Percentiles rank a stretch among this genome's conserved stretches.
Conservation (phyloP, 1,284 basidiomycete genomes). For the Puccinia triticina region DNA sequence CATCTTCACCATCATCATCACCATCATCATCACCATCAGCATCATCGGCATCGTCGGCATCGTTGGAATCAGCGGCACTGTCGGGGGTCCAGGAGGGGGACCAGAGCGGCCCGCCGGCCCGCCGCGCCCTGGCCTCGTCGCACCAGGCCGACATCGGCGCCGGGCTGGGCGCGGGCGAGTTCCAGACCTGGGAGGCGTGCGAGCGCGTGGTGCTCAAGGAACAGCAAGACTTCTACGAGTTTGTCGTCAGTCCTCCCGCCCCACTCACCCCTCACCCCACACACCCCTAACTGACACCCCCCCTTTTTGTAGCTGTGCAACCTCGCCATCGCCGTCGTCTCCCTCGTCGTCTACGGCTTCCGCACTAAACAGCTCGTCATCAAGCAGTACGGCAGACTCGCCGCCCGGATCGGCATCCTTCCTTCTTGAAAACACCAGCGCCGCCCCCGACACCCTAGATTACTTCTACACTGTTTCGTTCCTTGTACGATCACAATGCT, state of each 20-base stretch:
- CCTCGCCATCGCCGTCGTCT: constrained; percentile 10
- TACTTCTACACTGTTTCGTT: background rate
- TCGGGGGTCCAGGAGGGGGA: no score
- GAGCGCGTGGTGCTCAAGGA: constrained; percentile 28
- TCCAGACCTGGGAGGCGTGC: constrained; percentile 46
- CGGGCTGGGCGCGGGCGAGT: background rate
- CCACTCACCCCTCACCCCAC: background rate
- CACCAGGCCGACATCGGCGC: constrained; percentile 7
- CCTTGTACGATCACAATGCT: no score
- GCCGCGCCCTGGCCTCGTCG: background rate
- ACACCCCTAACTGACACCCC: background rate
- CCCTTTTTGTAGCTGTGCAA: constrained; percentile 20
- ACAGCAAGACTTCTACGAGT: constrained; percentile 41
- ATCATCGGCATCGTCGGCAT: no score
- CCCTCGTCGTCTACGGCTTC: constrained; percentile 33
- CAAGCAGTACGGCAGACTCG: constrained; percentile 26
- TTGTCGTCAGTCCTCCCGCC: constrained; percentile 16
- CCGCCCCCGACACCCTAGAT: background rate
- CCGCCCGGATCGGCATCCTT: constrained; percentile 25
- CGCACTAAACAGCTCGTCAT: constrained; percentile 30
- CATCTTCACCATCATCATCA: background rate
- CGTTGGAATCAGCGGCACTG: no score
- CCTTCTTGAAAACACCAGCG: constrained; percentile 27
- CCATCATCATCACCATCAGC: background rate
- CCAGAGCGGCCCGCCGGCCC: no score